Percentiles rank a stretch among this genome's conserved stretches.
Conservation (phyloP, 805 yeast species). For the Ogataea salicorniae region DNA sequence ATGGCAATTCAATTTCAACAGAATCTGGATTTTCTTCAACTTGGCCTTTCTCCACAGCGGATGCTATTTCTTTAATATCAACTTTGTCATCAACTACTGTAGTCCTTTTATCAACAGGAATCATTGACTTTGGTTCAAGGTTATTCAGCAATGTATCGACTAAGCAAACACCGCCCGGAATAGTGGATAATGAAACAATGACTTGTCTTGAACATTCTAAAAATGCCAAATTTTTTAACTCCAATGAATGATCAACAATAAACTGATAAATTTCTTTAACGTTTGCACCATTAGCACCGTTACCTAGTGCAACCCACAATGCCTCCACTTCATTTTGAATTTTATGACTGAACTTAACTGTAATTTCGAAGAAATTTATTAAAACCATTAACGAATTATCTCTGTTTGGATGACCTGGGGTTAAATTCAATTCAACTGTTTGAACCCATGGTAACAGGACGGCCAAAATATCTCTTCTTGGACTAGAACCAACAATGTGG, state of each 20-base stretch:
- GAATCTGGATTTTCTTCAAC: too few relatives aligned
- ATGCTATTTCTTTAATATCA: constrained; percentile 5
- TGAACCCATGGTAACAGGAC: constrained; percentile 92
- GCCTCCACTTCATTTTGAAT: constrained; percentile 89
- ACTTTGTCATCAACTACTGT: constrained; percentile 6
- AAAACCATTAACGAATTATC: constrained; percentile 60
- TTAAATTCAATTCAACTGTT: constrained; percentile 55
- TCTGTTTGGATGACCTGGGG: constrained; percentile 30
- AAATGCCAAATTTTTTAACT: constrained; percentile 63
- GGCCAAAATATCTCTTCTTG: constrained; percentile 74
- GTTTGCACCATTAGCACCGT: constrained; percentile 61
- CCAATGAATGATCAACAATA: constrained; percentile 60
- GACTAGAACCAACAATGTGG: constrained; percentile 50
- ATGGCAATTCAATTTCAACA: constrained; percentile 42
- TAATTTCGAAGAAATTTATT: constrained; percentile 76
- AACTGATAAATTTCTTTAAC: constrained; percentile 69
- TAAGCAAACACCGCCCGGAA: constrained; percentile 42
- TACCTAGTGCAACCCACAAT: constrained; percentile 91
- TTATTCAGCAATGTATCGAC: constrained; percentile 63
- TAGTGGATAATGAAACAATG: constrained; percentile 65
- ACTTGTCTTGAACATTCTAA: constrained; percentile 79
- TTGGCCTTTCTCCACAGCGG: constrained; percentile 1
- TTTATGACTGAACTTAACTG: constrained; percentile 66
- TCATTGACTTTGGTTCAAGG: constrained; percentile 81
- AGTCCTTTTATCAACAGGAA: constrained; percentile 43